Evolutionary conservation across 768 basidiomycete species (phyloP), one percentile per base, ranked within the genome.

Genomic region (Suillus weaverae): DNA sequence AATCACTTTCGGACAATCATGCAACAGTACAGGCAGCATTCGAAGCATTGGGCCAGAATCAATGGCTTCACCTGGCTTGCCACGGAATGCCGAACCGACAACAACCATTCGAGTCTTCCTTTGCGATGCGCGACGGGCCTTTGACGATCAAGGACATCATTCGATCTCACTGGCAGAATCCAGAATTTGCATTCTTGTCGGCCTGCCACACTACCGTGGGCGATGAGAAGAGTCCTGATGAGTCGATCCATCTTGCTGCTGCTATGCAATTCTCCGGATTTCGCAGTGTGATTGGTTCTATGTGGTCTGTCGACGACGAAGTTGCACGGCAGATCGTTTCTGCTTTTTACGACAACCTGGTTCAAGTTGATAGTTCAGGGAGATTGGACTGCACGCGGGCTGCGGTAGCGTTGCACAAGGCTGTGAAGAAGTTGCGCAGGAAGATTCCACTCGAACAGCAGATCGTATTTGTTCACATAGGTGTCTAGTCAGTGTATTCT

Each of bases 31-130:
- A 57, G 8, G 38, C 7, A 11, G 55, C 63, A 4, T 41, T 57
- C 5, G 30, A 59, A 7, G 41, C 33, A 18, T 14, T 33, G 41
- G n/a, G 64, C 32, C 8, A n/a, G n/a, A 53, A 69, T 50, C 26
- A 61, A 18, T 66, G 66, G 13, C 72, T 66, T 26, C 79, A 80
- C 60, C 61, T 80, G 30, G 77, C 79, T 10, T 80, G 79, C 60
- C 79, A 80, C 68, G 79, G 76, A 38, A 54, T 67, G 22, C 79
- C 78, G 62, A 67, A 78, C 53, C 4, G 55, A 30, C 13, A 64
- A 33, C 50, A 71, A 30, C 74, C 74, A 18, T 59, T 70, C 20
- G 61, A 70, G 22, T 70, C 69, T 36, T 62, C 48, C 2, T 70
- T 76, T 61, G 41, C 62, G 1, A 67, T 75, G 14, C 57, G 66